Percentiles rank a stretch among this genome's conserved stretches.
Evolutionary conservation across 345 rosid genomes (phyloP).

Genomic region (Bruguiera gymnorhiza): DNA sequence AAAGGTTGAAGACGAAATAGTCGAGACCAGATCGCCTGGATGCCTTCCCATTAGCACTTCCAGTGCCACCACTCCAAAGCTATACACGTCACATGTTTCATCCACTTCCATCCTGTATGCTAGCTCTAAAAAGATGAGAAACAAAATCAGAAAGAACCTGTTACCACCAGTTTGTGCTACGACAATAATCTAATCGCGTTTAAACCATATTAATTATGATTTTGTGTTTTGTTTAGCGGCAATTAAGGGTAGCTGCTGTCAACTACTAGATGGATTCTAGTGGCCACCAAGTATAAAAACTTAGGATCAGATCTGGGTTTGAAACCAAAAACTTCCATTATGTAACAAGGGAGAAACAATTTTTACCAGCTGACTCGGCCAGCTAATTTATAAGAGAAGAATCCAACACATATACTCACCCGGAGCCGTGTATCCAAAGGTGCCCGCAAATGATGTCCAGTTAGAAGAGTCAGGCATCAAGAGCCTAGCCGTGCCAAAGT

Average conservation of each 20-base stretch:
- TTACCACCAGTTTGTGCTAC: not conserved
- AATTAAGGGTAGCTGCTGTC: too few relatives aligned
- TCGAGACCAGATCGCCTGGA: conserved; percentile 5
- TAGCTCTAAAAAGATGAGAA: not conserved
- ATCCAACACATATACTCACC: not conserved
- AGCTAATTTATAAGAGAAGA: too few relatives aligned
- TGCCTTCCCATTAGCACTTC: conserved; percentile 15
- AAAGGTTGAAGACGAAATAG: not conserved
- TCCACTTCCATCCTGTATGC: conserved; percentile 10
- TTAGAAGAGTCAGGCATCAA: conserved; percentile 8
- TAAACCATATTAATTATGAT: not conserved
- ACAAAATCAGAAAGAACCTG: not conserved
- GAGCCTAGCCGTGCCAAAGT: conserved; percentile 5
- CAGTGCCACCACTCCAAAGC: conserved; percentile 10
- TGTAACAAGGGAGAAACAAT: too few relatives aligned
- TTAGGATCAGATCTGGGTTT: not conserved
- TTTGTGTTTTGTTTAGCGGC: not conserved
- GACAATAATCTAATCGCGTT: not conserved
- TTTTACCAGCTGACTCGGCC: too few relatives aligned
- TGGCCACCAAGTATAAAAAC: not conserved
- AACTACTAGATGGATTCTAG: too few relatives aligned
- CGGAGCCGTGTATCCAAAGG: conserved; percentile 16
- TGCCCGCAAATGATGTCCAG: conserved; percentile 17
- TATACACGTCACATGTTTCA: conserved; percentile 9
- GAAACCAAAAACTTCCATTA: too few relatives aligned